phyloP scores from a whole-genome alignment of 106 monocot genomes.

The Phalaenopsis equestris region DNA sequence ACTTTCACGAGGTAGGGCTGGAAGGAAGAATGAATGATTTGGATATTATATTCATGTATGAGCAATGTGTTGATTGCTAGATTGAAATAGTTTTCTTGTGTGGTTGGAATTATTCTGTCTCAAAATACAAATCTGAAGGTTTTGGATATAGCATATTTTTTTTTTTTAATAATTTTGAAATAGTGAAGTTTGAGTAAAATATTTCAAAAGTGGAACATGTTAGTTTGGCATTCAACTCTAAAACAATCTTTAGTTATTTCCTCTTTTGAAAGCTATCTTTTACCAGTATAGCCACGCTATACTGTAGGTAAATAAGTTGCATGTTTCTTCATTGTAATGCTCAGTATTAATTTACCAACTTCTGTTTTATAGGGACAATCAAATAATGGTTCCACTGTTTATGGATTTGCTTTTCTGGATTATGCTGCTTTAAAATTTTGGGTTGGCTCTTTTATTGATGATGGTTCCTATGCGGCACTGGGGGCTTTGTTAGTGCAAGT shows the following conservation, averaged over 20 bases:
- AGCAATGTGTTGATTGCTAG: no score
- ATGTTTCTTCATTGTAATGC: background rate
- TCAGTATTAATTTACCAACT: background rate
- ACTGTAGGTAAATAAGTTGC: background rate
- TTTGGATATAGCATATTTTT: background rate
- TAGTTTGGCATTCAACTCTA: background rate
- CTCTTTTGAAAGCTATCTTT: background rate
- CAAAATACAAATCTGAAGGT: background rate
- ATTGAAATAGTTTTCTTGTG: background rate
- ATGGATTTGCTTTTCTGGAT: conserved; percentile 95
- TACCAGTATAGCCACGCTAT: background rate
- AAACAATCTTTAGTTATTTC: background rate
- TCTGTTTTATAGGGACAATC: background rate
- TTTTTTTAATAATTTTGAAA: background rate
- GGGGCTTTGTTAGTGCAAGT: conserved; percentile 92
- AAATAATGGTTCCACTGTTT: conserved; percentile 32
- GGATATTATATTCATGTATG: no score
- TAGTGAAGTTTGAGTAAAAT: background rate
- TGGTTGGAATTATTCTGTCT: background rate
- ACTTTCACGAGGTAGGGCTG: no score
- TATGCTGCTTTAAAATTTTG: conserved; percentile 80
- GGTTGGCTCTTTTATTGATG: conserved; percentile 78
- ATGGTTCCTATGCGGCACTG: conserved; percentile 66
- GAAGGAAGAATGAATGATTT: no score
- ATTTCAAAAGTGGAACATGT: background rate